Evolutionary conservation across 129 eudicot species (phyloP).

Genomic region (carrot (Daucus carota)): DNA sequence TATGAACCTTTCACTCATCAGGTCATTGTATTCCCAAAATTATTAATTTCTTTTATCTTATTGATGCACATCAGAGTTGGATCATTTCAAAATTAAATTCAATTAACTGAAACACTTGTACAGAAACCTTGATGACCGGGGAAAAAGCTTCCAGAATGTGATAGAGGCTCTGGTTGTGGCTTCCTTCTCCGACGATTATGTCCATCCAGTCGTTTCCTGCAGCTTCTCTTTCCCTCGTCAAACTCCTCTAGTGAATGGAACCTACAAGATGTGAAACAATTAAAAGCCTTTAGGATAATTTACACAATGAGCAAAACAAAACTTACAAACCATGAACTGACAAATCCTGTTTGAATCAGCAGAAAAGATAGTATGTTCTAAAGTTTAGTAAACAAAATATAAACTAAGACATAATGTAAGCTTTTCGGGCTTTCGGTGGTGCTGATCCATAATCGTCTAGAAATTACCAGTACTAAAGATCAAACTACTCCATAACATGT

Average conservation of each 20-base stretch:
- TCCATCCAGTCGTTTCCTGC: constrained; percentile 57
- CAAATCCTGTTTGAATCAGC: not conserved
- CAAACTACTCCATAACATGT: not conserved
- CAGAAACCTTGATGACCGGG: constrained; percentile 35
- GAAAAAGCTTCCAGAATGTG: constrained; percentile 33
- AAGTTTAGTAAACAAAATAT: not conserved
- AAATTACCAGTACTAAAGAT: not conserved
- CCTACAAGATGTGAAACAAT: constrained; percentile 13
- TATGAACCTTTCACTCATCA: not conserved
- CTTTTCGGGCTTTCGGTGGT: not conserved
- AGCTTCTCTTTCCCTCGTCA: constrained; percentile 55
- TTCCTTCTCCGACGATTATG: constrained; percentile 57
- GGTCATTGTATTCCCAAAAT: not conserved
- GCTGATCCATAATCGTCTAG: too few relatives aligned
- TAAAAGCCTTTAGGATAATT: not conserved
- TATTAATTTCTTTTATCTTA: not conserved
- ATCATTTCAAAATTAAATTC: not conserved
- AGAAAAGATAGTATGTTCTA: not conserved
- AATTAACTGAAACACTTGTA: not conserved
- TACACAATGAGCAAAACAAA: not conserved
- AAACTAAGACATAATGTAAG: not conserved
- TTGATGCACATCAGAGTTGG: not conserved
- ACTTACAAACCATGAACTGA: not conserved
- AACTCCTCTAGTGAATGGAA: constrained; percentile 55
- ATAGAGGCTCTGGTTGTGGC: constrained; percentile 38